Evolutionary conservation across 2,329 filamentous ascomycete genomes (phyloP).

Genomic region (Trichoderma afroharzianum): DNA sequence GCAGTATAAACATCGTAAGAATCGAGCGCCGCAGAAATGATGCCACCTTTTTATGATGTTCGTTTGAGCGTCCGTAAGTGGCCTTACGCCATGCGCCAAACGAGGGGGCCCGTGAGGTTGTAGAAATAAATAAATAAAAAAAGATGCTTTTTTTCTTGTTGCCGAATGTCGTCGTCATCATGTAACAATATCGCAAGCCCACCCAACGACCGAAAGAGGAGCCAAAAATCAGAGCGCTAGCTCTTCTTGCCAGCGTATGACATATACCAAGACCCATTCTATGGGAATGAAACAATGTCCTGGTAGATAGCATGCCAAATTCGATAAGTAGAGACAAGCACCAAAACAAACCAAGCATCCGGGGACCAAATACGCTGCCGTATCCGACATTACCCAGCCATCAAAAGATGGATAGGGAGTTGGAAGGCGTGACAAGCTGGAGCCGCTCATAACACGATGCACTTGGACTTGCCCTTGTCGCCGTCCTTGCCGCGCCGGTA

Average conservation of each 20-base stretch:
- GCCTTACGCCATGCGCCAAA: conserved; percentile 39
- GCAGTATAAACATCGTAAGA: conserved; percentile 20
- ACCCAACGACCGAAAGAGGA: neutral
- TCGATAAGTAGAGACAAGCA: conserved; percentile 3
- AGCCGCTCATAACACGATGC: conserved; percentile 38
- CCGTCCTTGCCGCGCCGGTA: conserved; percentile 34
- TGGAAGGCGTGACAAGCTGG: neutral
- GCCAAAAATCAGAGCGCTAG: neutral
- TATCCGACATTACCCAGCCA: neutral
- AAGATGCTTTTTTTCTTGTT: conserved; percentile 24
- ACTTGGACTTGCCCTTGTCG: conserved; percentile 37
- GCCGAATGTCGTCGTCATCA: conserved; percentile 31
- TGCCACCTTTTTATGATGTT: conserved; percentile 31
- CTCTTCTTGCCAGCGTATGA: neutral
- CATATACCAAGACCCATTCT: neutral
- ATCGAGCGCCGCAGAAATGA: conserved; percentile 37
- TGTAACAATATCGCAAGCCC: conserved; percentile 29
- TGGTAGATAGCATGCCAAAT: neutral
- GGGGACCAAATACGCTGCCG: neutral
- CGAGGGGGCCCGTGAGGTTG: conserved; percentile 31
- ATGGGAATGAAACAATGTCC: neutral
- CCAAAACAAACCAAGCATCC: neutral
- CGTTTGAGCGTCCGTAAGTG: conserved; percentile 30
- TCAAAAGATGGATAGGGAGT: neutral
- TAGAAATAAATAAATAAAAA: conserved; percentile 4